A percentile compares a stretch with the other conserved stretches of the same genome.
Conservation (phyloP, 345 rosid genomes). For the Dipteronia sinensis region DNA sequence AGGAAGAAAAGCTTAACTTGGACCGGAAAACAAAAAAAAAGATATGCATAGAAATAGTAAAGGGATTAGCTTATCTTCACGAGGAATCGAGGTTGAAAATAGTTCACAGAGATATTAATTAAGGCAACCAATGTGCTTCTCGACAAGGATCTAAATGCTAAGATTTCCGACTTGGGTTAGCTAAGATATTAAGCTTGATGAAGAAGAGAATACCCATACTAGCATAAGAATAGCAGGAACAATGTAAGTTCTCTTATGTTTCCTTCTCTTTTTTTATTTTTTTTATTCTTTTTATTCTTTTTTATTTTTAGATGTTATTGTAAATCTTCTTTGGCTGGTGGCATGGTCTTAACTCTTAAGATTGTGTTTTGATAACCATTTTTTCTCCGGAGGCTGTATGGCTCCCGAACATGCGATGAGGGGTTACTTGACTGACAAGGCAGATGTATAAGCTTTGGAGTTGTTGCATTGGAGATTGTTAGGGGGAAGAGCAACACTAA, state of each 20-base stretch:
- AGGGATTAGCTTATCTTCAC: conserved; percentile 61
- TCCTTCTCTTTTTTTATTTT: not conserved
- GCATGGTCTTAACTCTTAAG: not conserved
- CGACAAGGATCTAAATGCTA: conserved; percentile 58
- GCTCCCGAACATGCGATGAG: conserved; percentile 99
- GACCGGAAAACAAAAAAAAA: conserved; percentile 60
- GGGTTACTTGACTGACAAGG: conserved; percentile 94
- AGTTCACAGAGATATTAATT: conserved; percentile 73
- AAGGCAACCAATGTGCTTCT: conserved; percentile 76
- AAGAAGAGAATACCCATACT: conserved; percentile 73
- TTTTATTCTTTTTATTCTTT: too few relatives aligned
- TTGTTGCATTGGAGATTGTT: conserved; percentile 76
- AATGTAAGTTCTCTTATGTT: not conserved
- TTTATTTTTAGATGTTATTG: too few relatives aligned
- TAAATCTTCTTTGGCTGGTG: not conserved
- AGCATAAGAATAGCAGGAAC: conserved; percentile 73
- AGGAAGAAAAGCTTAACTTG: conserved; percentile 44
- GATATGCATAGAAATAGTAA: conserved; percentile 55
- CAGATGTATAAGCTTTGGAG: conserved; percentile 93
- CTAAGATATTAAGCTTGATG: conserved; percentile 76
- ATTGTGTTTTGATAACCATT: not conserved
- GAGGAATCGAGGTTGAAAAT: conserved; percentile 76
- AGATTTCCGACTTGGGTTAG: conserved; percentile 75
- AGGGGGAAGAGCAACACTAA: conserved; percentile 96
- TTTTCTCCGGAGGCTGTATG: conserved; percentile 78